Conservation (phyloP, 208 protist genomes). For the Herpetomonas samuelpessoai region DNA sequence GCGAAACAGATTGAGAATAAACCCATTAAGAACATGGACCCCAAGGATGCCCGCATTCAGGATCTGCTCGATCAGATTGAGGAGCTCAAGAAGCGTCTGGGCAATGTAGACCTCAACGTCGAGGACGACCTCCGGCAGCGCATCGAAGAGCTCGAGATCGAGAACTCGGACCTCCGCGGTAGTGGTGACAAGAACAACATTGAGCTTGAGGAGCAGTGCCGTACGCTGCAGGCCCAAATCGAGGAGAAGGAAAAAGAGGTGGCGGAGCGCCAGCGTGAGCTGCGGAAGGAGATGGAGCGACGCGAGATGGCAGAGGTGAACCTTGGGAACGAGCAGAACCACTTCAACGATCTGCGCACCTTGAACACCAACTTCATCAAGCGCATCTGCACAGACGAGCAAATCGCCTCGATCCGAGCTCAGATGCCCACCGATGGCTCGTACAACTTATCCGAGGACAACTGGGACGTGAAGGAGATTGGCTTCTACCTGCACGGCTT, state of each 20-base stretch:
- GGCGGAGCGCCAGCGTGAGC: constrained; percentile 59
- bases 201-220: constrained; percentile 81
- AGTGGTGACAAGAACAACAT: constrained; percentile 76
- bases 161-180: constrained; percentile 76
- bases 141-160: constrained; percentile 91
- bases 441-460: constrained; percentile 59
- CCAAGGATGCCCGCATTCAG: constrained; percentile 88
- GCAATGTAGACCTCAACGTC: constrained; percentile 88
- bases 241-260: constrained; percentile 65
- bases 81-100: constrained; percentile 80
- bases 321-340: constrained; percentile 55
- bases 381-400: constrained; percentile 75
- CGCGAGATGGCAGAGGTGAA: constrained; percentile 64
- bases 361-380: constrained; percentile 86
- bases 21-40: constrained; percentile 92
- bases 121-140: constrained; percentile 86
- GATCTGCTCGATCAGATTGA: constrained; percentile 87
- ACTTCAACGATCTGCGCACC: constrained; percentile 62
- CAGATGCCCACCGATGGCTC: constrained; percentile 65
- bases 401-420: constrained; percentile 53
- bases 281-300: constrained; percentile 52
- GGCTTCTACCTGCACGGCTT: constrained; percentile 76
- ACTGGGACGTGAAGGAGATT: constrained; percentile 90
- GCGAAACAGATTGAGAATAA: constrained; percentile 96
- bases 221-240: constrained; percentile 61